Base-by-base conservation (phyloP, 2,329 filamentous ascomycete species). In the Colletotrichum sp. region DNA sequence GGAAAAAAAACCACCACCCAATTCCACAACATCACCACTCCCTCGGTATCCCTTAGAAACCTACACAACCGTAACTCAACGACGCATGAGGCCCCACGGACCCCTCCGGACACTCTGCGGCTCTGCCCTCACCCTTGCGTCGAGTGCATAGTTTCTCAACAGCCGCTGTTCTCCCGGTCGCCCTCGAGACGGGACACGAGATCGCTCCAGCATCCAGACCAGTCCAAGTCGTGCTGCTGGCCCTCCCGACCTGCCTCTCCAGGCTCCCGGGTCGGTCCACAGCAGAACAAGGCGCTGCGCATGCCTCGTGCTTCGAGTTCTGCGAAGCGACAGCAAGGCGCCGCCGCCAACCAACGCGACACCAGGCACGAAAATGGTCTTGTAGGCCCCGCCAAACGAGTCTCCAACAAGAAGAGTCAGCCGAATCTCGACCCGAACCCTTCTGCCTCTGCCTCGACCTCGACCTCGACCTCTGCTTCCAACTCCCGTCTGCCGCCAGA, bases 281-380 rank as follows among this genome's bases (percentile, higher is more conserved):
- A 83, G 82, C 81, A 82, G 82, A 81, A 81, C 77, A 48, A 28
- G 79, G 79, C 79, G 79, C 81, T 82, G 86, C 88, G 89, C 89
- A 92, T 92, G 90, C 90, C 90, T 92, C 90, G 90, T 84, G 88
- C 87, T 82, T 87, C 89, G 81, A 87, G 86, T 84, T 88, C 88
- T 84, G 84, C 87, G 84, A 92, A 92, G 89, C 90, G 90, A 91
- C 89, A 91, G 85, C 88, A 89, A 87, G 89, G 88, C 86, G 88
- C 88, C 83, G 86, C 86, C 83, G 86, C 86, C 79, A 93, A 89
- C 87, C 90, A 93, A 85, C 92, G 92, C 87, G 93, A 93, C 86
- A 91, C 89, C 82, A 92, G 94, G 85, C 94, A 98, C 87, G 96
- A 98, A 87, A 96, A 95, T 93, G 95, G 95, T 83, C 90, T 95